Base-by-base conservation (phyloP, 352 stramenopile species). In the Phytopythium cucurbitacearum region DNA sequence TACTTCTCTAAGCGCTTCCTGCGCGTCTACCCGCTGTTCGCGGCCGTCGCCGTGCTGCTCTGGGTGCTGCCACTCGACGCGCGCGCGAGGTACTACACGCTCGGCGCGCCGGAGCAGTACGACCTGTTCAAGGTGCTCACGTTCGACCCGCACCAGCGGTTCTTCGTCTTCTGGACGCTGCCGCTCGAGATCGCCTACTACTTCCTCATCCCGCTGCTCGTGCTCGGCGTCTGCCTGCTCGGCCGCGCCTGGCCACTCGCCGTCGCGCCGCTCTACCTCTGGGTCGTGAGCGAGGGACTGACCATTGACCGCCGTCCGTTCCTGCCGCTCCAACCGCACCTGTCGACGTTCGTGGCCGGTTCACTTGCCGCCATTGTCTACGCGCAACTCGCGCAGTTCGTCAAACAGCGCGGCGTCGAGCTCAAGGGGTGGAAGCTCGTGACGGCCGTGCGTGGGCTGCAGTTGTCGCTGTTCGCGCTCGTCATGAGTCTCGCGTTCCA, bases 161-260 rank as follows among this genome's bases (percentile, higher is more conserved):
- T 72, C 67, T 67, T 69, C 40, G 67, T 81, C 36, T 73, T 81
- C 46, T 81, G 71, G 71, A 81, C 71, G 21, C 56, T 81, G 36
- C 71, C 71, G 10, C 48, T 77, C 15, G 67, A 81, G 65, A 77
- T 81, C 49, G 53, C 56, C 34, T 81, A 81, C 60, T 81, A 81
- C 58, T 76, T 77, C 37, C 62, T 73, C 53, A 77, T 81, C 36
- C 71, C 67, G n/a, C 57, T 73, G 32, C 63, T 78, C 33, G 60
- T 76, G 11, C 11, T 65, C 0, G 46, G 45, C 5, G 51, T 63
- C 3, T 40, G 71, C 0, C 11, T 60, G 35, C 56, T 71, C 35
- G 57, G 62, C 1, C 60, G 53, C 35, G 59, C 59, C 51, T 83
- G 66, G 69, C 70, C 56, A 69, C 38, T 79, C 9, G 57, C 67